These are phyloP conservation scores for Trichophyton benhamiae DNA, from an alignment of 2,329 filamentous ascomycete species.

Conservation along the genomic window DNA sequence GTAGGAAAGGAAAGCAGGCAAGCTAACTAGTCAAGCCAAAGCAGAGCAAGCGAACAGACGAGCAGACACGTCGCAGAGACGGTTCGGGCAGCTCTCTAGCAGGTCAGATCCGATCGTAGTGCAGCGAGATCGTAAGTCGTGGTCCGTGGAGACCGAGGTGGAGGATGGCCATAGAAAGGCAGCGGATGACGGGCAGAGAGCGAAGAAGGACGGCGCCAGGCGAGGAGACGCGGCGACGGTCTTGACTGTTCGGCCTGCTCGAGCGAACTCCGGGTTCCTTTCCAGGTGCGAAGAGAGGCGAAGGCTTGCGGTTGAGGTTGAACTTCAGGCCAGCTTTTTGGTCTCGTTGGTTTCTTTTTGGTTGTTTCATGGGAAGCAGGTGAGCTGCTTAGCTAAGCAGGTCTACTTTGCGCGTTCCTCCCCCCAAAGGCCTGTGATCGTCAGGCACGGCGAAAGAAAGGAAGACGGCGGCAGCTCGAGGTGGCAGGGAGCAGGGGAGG, in stretches of 20 bases:
- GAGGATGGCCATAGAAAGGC: slow-evolving; percentile 6
- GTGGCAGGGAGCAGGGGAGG: background rate
- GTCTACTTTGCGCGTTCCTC: background rate
- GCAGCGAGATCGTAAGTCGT: background rate
- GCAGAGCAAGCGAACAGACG: background rate
- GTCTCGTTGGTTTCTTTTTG: background rate
- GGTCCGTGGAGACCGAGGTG: background rate
- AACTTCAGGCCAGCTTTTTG: slow-evolving; percentile 2
- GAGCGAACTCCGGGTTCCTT: background rate
- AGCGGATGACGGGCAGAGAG: background rate
- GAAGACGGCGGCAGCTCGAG: background rate
- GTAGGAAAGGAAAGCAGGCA: background rate
- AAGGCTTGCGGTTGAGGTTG: background rate
- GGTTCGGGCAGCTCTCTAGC: background rate
- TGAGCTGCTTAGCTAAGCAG: slow-evolving; percentile 1
- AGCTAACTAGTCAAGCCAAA: background rate
- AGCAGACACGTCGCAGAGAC: background rate
- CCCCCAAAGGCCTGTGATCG: background rate
- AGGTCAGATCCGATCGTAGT: background rate
- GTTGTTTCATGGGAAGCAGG: background rate
- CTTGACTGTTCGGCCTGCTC: background rate
- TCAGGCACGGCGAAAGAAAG: background rate
- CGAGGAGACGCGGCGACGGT: background rate
- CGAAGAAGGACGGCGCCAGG: background rate
- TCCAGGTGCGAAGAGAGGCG: background rate